phyloP scores from a whole-genome alignment of 2,329 filamentous ascomycete species.

The Fusarium sp. region DNA sequence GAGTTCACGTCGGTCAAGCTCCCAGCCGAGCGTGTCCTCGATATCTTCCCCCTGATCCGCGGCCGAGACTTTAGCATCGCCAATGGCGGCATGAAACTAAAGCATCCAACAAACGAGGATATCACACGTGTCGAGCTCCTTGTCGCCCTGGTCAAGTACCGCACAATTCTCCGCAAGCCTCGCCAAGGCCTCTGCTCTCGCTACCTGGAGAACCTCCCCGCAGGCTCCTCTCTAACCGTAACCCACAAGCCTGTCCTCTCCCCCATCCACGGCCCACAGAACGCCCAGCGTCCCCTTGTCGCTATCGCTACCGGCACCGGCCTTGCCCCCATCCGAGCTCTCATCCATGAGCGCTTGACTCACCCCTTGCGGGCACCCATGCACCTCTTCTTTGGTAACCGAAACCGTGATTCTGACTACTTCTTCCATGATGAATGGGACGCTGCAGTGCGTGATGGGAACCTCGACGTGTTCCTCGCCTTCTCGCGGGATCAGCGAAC shows the following conservation, averaged over 20 bases:
- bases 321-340: conserved; percentile 83
- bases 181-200: conserved; percentile 91
- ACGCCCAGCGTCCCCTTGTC: conserved; percentile 69
- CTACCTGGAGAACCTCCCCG: conserved; percentile 77
- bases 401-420: conserved; percentile 80
- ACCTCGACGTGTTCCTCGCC: conserved; percentile 55
- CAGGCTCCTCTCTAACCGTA: conserved; percentile 70
- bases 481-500: conserved; percentile 62
- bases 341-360: conserved; percentile 79
- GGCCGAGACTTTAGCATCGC: conserved; percentile 95
- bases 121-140: conserved; percentile 75
- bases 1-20: conserved; percentile 90
- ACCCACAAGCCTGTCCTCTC: conserved; percentile 63
- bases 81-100: conserved; percentile 69
- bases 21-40: conserved; percentile 78
- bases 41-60: conserved; percentile 84
- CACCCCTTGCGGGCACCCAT: conserved; percentile 52
- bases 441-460: conserved; percentile 25
- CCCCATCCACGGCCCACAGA: conserved; percentile 55
- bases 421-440: conserved; percentile 86
- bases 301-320: conserved; percentile 89
- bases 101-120: conserved; percentile 37
- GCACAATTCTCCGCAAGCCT: conserved; percentile 85
- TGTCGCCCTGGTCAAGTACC: conserved; percentile 91
- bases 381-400: conserved; percentile 86